A percentile compares a stretch with the other conserved stretches of the same genome.
Conservation (phyloP, 169 alveolate species). For the Eimeria falciformis region DNA sequence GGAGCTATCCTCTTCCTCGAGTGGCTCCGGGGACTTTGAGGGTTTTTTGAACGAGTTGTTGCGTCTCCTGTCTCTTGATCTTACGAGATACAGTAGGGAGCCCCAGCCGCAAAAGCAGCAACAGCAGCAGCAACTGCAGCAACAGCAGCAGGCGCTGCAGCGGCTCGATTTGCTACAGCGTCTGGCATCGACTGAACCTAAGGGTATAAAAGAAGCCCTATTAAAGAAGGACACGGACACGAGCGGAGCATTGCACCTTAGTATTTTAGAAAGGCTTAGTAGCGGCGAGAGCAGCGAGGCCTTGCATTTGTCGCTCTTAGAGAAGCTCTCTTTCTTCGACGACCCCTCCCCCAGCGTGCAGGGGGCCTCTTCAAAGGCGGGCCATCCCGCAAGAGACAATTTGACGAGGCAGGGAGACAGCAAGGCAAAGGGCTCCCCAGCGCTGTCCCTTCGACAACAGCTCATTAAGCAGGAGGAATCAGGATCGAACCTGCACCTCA, state of each 20-base stretch:
- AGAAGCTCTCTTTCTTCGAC: neutral
- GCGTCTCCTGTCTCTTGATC: slow-evolving; percentile 48
- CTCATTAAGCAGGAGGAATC: slow-evolving; percentile 31
- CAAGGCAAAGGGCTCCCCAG: neutral
- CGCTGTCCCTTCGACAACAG: slow-evolving; percentile 39
- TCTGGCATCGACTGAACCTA: slow-evolving; percentile 46
- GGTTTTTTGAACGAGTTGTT: slow-evolving; percentile 22
- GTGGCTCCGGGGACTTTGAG: slow-evolving; percentile 40
- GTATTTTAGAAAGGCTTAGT: slow-evolving; percentile 49
- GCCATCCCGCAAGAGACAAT: neutral
- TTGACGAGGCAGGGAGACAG: neutral
- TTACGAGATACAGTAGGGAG: neutral
- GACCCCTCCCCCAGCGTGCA: neutral
- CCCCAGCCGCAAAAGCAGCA: slow-evolving; percentile 13
- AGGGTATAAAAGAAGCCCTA: slow-evolving; percentile 52
- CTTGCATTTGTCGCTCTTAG: slow-evolving; percentile 31
- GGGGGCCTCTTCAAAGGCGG: neutral
- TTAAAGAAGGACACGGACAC: slow-evolving; percentile 27
- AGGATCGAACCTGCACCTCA: slow-evolving; percentile 38
- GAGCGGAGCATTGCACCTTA: slow-evolving; percentile 41
- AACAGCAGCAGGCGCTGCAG: slow-evolving; percentile 46
- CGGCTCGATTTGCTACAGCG: slow-evolving; percentile 61
- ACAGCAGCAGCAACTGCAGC: slow-evolving; percentile 37
- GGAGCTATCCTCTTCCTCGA: slow-evolving; percentile 1
- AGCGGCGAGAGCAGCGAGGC: slow-evolving; percentile 59